Evolutionary conservation across 148 eudicot species (phyloP).

Genomic region (Beta vulgaris): DNA sequence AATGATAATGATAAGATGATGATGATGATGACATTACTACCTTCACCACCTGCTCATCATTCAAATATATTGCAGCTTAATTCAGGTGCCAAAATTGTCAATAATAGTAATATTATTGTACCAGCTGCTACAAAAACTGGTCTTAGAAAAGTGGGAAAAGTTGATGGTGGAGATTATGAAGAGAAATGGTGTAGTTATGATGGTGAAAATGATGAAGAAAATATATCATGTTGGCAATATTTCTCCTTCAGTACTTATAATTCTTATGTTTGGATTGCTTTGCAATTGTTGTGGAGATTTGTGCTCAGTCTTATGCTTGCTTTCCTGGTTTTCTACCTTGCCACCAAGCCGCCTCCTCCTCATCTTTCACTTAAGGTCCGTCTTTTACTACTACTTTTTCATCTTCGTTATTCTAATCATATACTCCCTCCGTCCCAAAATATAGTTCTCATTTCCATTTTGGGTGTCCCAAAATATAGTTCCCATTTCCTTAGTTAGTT

Average conservation of each 20-base stretch:
- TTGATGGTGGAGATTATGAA: neutral
- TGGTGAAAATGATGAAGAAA: conserved; percentile 14
- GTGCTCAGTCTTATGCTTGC: conserved; percentile 52
- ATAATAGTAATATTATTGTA: neutral
- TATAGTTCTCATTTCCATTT: too few relatives aligned
- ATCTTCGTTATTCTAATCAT: neutral
- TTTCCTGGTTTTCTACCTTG: conserved; percentile 64
- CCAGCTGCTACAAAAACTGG: neutral
- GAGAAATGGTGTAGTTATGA: neutral
- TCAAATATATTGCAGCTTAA: neutral
- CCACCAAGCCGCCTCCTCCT: conserved; percentile 68
- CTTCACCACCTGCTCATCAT: neutral
- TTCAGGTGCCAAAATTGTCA: neutral
- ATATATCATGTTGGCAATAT: conserved; percentile 39
- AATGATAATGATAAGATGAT: too few relatives aligned
- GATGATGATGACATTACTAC: neutral
- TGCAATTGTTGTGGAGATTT: conserved; percentile 71
- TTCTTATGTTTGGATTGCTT: conserved; percentile 42
- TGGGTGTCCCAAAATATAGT: too few relatives aligned
- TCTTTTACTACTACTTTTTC: neutral
- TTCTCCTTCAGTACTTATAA: conserved; percentile 46
- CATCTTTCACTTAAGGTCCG: conserved; percentile 50
- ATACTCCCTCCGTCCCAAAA: too few relatives aligned
- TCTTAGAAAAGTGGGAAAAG: neutral
- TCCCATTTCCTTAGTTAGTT: too few relatives aligned